Evolutionary conservation across 31 red algal genomes (phyloP).

Genomic region (Asparagopsis taxiformis): DNA sequence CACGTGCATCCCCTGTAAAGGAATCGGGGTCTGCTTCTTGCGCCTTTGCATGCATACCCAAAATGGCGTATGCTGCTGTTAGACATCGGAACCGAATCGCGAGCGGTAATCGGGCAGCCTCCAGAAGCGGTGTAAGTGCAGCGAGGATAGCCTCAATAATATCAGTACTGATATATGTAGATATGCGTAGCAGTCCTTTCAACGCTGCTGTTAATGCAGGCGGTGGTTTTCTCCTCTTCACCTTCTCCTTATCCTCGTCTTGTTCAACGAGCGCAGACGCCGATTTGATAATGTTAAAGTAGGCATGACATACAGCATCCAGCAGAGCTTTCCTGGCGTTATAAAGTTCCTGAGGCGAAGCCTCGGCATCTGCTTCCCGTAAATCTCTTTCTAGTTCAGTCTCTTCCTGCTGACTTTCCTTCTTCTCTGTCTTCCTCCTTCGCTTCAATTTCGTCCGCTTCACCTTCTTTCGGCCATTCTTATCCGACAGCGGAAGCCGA

Average conservation of each 20-base stretch:
- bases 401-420: slow-evolving; percentile 31
- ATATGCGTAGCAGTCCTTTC: slow-evolving; percentile 45
- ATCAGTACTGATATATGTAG: slow-evolving; percentile 44
- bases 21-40: slow-evolving; percentile 58
- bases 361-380: slow-evolving; percentile 51
- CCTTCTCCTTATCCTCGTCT: slow-evolving; percentile 4
- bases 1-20: slow-evolving; percentile 57
- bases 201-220: slow-evolving; percentile 36
- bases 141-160: slow-evolving; percentile 58
- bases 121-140: slow-evolving; percentile 42
- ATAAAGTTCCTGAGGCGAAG: slow-evolving; percentile 56
- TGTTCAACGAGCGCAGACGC: slow-evolving; percentile 28
- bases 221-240: slow-evolving; percentile 38
- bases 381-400: slow-evolving; percentile 57
- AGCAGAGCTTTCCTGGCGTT: slow-evolving; percentile 50
- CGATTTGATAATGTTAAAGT: slow-evolving; percentile 67
- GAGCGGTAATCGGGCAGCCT: slow-evolving; percentile 38
- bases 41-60: slow-evolving; percentile 41
- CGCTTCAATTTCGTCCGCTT: slow-evolving; percentile 45
- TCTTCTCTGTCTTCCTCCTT: slow-evolving; percentile 20
- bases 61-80: slow-evolving; percentile 57
- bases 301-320: slow-evolving; percentile 54
- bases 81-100: slow-evolving; percentile 51
- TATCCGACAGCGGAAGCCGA: slow-evolving; percentile 23
- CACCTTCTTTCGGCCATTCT: slow-evolving; percentile 33